Evolutionary conservation across 305 asterid species (phyloP).

Genomic region (Fraxinus ornus): DNA sequence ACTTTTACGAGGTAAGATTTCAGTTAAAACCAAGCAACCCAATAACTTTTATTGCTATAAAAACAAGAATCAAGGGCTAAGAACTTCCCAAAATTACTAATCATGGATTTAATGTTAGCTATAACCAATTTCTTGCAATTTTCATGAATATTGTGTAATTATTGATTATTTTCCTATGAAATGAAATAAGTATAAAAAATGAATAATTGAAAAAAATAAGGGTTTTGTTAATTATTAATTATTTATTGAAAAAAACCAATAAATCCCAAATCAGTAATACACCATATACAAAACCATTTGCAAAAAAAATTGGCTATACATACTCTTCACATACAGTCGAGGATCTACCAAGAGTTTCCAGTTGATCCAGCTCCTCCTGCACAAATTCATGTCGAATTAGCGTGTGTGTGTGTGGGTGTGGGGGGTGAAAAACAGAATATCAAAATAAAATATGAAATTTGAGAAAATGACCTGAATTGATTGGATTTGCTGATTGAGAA

Average conservation of each 20-base stretch:
- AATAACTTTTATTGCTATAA: background rate
- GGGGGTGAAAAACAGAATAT: background rate
- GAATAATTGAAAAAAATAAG: too few relatives aligned
- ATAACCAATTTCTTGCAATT: background rate
- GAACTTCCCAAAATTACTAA: background rate
- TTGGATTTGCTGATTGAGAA: slow-evolving; percentile 74
- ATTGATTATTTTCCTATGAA: background rate
- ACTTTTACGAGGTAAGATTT: background rate
- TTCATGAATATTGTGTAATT: background rate
- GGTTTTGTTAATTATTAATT: too few relatives aligned
- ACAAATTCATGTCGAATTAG: background rate
- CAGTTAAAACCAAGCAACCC: background rate
- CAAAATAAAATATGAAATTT: background rate
- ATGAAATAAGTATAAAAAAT: background rate
- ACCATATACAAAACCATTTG: background rate
- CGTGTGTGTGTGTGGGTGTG: background rate
- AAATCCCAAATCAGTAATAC: background rate
- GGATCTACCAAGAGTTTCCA: slow-evolving; percentile 66
- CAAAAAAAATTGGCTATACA: background rate
- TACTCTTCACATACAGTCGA: slow-evolving; percentile 70
- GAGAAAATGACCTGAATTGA: slow-evolving; percentile 45
- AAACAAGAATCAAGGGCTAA: background rate
- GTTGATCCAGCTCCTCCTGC: slow-evolving; percentile 70
- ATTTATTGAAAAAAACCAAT: background rate
- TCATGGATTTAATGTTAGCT: background rate